Evolutionary conservation across 1,284 basidiomycete species (phyloP), one percentile per base, ranked within the genome.

Genomic region (Pyrrhoderma lamaoense): DNA sequence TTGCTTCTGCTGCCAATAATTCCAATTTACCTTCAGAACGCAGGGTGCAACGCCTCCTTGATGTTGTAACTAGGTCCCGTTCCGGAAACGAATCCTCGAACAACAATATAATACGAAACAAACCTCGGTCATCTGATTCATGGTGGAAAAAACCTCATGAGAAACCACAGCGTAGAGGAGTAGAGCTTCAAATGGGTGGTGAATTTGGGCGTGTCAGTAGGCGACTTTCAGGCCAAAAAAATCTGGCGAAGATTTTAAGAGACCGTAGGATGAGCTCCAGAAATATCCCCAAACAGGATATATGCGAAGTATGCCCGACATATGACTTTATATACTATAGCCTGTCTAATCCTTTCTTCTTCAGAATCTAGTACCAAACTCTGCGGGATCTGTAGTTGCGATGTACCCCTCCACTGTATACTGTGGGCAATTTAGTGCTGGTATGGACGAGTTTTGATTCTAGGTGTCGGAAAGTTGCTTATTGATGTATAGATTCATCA

Each of bases 371-470:
- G 69, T 96, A 8, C 95, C 94, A 0, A 97, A 96, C 62, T 80
- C 86, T 2, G 76, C 80, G 57, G 95, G 95, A 2, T 89, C 89
- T 1, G 80, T 91, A 9, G 93, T 98, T 0, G 90, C 92, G 1
- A 72, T 75, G 35, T 93, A 93, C 61, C 74, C 76, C 2, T 72
- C 82, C 11, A 90, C 93, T 53, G 84, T 93, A 31, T 99, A 99
- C 64, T 90, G 86, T 9, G 96, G 92, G 0, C 94, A 97, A 65
- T 98, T 86, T 67, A 93, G 91, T 13, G 73, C 74, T 59, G 87
- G 87, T 83, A 55, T 51, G 56, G 66, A 65, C 45, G 66, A 27
- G 49, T 57, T 40, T 61, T 64, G 53, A 64, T 63, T 60, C 49
- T 58, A 59, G 59, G 36, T 23, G 8, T 47, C 35, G 18, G 46